Evolutionary conservation across 1,284 basidiomycete genomes (phyloP).

Genomic region (Mycosarcoma maydis): DNA sequence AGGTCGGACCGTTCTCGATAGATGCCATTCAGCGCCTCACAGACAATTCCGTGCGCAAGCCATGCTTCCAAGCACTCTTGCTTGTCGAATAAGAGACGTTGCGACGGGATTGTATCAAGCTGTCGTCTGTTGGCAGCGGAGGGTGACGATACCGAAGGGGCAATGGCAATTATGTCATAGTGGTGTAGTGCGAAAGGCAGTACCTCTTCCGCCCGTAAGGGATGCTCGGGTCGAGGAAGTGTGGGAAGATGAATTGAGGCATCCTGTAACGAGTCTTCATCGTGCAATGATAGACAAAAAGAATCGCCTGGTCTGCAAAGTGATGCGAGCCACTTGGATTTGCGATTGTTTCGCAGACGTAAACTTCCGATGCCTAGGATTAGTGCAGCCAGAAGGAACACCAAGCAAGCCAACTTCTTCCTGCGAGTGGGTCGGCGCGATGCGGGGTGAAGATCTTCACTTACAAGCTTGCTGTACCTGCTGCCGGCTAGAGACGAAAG

Average conservation of each 20-base stretch:
- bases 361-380: slow-evolving; percentile 20
- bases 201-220: slow-evolving; percentile 9
- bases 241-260: slow-evolving; percentile 19
- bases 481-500: slow-evolving; percentile 1
- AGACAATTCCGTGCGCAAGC: slow-evolving; percentile 23
- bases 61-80: slow-evolving; percentile 27
- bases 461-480: slow-evolving; percentile 12
- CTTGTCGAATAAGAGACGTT: slow-evolving; percentile 17
- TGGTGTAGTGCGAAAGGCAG: slow-evolving; percentile 33
- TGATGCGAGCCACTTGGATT: neutral
- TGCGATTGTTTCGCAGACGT: neutral
- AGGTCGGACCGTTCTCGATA: slow-evolving; percentile 17
- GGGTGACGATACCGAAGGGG: slow-evolving; percentile 1
- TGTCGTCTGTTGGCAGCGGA: slow-evolving; percentile 22
- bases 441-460: neutral
- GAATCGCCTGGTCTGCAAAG: neutral
- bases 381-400: slow-evolving; percentile 21
- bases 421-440: neutral
- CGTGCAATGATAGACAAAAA: slow-evolving; percentile 16
- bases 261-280: slow-evolving; percentile 34
- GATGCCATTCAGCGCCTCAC: slow-evolving; percentile 17
- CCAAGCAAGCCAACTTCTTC: slow-evolving; percentile 6
- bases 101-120: slow-evolving; percentile 22
- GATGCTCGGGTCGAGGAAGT: slow-evolving; percentile 16
- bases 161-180: slow-evolving; percentile 1